Base-by-base conservation (phyloP, 2,329 filamentous ascomycete genomes). In the Diaporthe sp. region DNA sequence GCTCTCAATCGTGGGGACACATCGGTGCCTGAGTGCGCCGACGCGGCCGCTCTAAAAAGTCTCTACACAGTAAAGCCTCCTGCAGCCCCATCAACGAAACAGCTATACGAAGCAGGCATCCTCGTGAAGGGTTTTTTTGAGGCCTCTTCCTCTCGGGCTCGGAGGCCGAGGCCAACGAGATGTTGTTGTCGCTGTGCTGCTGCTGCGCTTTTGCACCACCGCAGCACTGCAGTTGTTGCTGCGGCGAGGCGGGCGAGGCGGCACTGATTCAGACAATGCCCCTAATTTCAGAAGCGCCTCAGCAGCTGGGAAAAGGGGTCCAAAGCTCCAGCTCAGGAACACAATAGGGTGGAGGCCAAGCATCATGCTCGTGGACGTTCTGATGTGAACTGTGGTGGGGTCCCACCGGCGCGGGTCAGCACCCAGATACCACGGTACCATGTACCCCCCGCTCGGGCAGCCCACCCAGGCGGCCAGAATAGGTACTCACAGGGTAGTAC, bases 201-300 rank as follows among this genome's bases (percentile, higher is more conserved):
- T 27, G 53, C 30, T 22, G 27, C 53, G 15, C 17, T 19, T 15
- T 22, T 30, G 30, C 17, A 39, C n/a, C 15, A 42, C 15, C 13
- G 53, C 19, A 32, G 51, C 51, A 25, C 25, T 55, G 51, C 51
- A n/a, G n/a, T n/a, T 56, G 53, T 7, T 37, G 63, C 30, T 51
- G 63, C 63, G 30, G 30, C 63, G 32, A 66, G 44, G 63, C 32
- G 22, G 63, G 63, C 44, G 44, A 66, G 22, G 30, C n/a, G 44
- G 59, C 39, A 37, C 44, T 66, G 63, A 66, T 66, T 66, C 63
- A 66, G 50, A 66, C 63, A 51, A 25, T 66, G 47, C 44, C 63
- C 63, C 63, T 66, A 66, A 66, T 66, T 66, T 66, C 63, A 66
- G 44, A 66, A 66, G 44, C 63, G 44, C 63, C 63, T 66, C 63